Evolutionary conservation across 306 rosid species (phyloP), one percentile per base, ranked within the genome.

Genomic region (Albizia julibrissin): DNA sequence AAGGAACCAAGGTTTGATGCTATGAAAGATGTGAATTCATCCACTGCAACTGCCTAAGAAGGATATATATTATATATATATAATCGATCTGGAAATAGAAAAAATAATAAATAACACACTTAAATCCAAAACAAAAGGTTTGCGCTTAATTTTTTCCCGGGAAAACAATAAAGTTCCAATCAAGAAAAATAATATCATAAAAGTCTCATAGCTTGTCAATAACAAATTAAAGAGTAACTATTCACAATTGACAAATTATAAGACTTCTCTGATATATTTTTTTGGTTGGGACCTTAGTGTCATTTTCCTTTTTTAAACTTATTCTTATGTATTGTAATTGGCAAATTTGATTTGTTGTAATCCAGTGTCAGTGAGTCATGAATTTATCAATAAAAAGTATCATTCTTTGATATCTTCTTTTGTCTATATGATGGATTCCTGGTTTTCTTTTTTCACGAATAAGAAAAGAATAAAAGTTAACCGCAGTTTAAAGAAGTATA

Each of bases 1-100:
- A 90, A 90, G 76, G 89, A 88, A 50, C 92, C 94, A 12, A 89
- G 92, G 67, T 87, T 91, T 82, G 91, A 89, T 83, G 89, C 86
- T 71, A 84, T 91, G 87, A 87, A 91, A 79, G 79, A 80, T 14
- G 56, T 77, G 33, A 87, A 87, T 80, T 46, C 81, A 14, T 72
- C 42, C 37, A 75, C 87, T 68, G 90, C 89, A 21, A 85, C 88
- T 8, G 90, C 92, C 78, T 91, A 77, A 43, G 39, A 1, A 5
- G 40, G 40, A 37, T 0, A 37, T 0, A 33, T 33, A 33, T 33
- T 29, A 29, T 29, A 33, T 33, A 33, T 33, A 33, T 33, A 33
- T 27, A 68, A 54, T 2, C 5, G 10, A n/a, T 69, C 12, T 5
- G 5, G 22, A n/a, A 13, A 24, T 12, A 13, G 52, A 11, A 40